These are phyloP conservation scores for Rosa hybrid DNA, from an alignment of 331 rosid species.

Conservation along the genomic window DNA sequence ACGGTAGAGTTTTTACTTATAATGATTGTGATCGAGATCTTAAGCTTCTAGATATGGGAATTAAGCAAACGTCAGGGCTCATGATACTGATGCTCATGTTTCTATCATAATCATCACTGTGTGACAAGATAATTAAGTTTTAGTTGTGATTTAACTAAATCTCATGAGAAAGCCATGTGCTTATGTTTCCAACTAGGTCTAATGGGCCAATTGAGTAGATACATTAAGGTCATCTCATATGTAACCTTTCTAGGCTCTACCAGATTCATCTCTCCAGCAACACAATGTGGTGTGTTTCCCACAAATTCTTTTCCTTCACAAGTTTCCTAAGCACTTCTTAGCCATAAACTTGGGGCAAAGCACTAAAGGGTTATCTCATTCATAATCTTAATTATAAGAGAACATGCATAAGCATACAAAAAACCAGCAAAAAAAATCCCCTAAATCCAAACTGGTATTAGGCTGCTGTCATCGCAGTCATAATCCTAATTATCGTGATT, in stretches of 20 bases:
- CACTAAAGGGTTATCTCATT: neutral
- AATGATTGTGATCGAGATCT: constrained; percentile 51
- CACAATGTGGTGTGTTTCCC: constrained; percentile 61
- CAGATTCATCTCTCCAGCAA: constrained; percentile 44
- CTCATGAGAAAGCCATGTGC: constrained; percentile 79
- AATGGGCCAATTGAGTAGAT: constrained; percentile 62
- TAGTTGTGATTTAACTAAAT: constrained; percentile 51
- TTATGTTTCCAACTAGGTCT: constrained; percentile 57
- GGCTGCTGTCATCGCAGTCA: neutral
- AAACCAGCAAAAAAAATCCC: constrained; percentile 6
- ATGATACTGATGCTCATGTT: constrained; percentile 58
- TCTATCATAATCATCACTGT: constrained; percentile 58
- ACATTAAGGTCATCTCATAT: constrained; percentile 59
- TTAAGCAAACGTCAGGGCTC: constrained; percentile 39
- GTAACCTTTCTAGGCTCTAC: constrained; percentile 45
- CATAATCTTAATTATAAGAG: neutral
- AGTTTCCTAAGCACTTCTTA: constrained; percentile 17
- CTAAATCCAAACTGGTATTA: neutral
- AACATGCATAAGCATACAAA: constrained; percentile 13
- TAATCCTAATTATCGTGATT: neutral
- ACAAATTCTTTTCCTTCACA: constrained; percentile 34
- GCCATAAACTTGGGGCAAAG: constrained; percentile 27
- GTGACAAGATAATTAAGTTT: constrained; percentile 62
- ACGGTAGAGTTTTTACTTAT: constrained; percentile 14
- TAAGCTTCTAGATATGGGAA: constrained; percentile 61